Evolutionary conservation across 176 grass and related monocot species (phyloP), one percentile per base, ranked within the genome.

Genomic region (Zoysia japonica): DNA sequence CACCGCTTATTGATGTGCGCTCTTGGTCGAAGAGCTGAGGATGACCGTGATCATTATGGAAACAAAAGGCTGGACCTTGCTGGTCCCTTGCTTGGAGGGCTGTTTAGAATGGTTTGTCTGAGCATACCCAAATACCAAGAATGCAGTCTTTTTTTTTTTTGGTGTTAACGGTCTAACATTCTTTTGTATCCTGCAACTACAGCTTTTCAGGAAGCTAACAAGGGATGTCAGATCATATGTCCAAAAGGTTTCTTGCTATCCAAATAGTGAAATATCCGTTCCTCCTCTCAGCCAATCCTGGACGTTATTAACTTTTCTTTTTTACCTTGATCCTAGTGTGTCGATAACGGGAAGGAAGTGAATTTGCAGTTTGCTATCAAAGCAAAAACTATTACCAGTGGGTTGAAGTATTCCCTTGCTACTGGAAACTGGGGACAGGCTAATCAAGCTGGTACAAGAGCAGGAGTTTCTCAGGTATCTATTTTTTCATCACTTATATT

Each of bases 21-120:
- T 47, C 86, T 99, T 85, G 92, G 96, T 80, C 92, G 96, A 84
- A 93, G 92, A 83, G 92, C 90, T 64, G 96, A 95, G 84, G 96
- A 99, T 87, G 96, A 99, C 77, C 82, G 90, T 76, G 96, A 99
- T 77, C 96, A 99, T 93, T 99, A 99, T 80, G 96, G 92, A 48
- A 99, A 99, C 84, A 99, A 99, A 93, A 99, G 96, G 61, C 86
- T 99, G 10, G 92, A 99, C 78, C 96, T 99, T 95, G 90, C 96
- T 87, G 96, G 96, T 87, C 96, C 96, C 70, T 79, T 99, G 76
- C 88, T 99, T 81, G 96, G 92, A 61, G 92, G 92, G 62, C 80
- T 99, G 47, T 99, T 99, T 75, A 89, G 96, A 89, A 99, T 95
- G 96, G 96, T 99, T 87, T 51, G 86, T 90, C 67, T 86, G 61